Conservation (phyloP, 2,329 filamentous ascomycete genomes). For the Zasmidium angulare region DNA sequence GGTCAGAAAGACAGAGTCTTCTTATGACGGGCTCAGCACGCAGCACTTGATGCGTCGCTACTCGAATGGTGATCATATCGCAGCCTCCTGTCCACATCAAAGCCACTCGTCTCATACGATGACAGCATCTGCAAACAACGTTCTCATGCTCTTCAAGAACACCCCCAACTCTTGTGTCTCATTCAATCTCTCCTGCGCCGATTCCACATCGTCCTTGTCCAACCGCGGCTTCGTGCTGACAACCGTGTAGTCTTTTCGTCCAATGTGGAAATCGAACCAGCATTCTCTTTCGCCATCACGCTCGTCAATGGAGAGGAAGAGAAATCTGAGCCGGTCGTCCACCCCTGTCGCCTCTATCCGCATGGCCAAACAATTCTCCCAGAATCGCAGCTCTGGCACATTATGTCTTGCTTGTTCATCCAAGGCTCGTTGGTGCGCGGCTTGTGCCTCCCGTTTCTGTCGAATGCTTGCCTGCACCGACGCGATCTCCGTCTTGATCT, state of each 20-base stretch:
- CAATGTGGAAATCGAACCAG: conserved; percentile 88
- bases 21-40: too few relatives aligned
- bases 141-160: conserved; percentile 79
- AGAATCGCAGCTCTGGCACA: conserved; percentile 90
- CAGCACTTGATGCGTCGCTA: too few relatives aligned
- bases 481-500: conserved; percentile 57
- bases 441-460: conserved; percentile 67
- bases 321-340: conserved; percentile 83
- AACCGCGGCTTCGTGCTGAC: conserved; percentile 78
- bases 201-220: conserved; percentile 73
- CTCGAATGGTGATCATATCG: too few relatives aligned
- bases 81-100: too few relatives aligned
- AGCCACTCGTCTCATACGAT: background rate
- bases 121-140: conserved; percentile 64
- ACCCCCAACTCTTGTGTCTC: conserved; percentile 72
- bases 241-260: conserved; percentile 80
- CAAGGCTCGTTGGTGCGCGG: conserved; percentile 69
- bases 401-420: conserved; percentile 86
- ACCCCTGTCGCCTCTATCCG: conserved; percentile 75
- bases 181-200: conserved; percentile 75
- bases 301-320: conserved; percentile 84
- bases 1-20: too few relatives aligned
- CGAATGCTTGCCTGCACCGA: conserved; percentile 71
- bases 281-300: conserved; percentile 84
- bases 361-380: conserved; percentile 87